Conservation (phyloP, 805 yeast genomes). For the Isabelozyma heimii region DNA sequence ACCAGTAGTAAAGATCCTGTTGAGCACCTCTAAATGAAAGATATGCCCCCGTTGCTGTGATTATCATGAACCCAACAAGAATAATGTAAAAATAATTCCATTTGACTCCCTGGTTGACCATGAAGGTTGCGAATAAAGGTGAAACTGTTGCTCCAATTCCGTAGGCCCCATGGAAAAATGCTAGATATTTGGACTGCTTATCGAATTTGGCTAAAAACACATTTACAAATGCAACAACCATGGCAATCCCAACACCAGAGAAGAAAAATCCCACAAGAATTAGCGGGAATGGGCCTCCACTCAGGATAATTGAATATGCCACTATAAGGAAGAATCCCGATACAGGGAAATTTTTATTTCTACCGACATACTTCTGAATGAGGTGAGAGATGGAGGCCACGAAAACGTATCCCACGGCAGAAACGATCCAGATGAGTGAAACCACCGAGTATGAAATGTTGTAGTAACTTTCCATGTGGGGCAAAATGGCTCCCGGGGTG, state of each 20-base stretch:
- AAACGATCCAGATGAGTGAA: constrained; percentile 25
- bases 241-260: constrained; percentile 19
- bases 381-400: constrained; percentile 22
- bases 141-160: constrained; percentile 25
- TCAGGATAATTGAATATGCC: constrained; percentile 15
- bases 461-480: constrained; percentile 22
- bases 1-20: constrained; percentile 16
- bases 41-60: constrained; percentile 7
- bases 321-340: constrained; percentile 8
- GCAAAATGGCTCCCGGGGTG: constrained; percentile 26
- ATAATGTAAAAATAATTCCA: constrained; percentile 22
- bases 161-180: constrained; percentile 18
- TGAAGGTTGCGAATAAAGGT: constrained; percentile 20
- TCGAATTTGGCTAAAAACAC: constrained; percentile 16
- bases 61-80: constrained; percentile 15
- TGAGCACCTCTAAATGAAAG: constrained; percentile 16
- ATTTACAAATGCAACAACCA: constrained; percentile 17
- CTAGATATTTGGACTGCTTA: constrained; percentile 12
- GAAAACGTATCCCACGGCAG: constrained; percentile 24
- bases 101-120: constrained; percentile 14
- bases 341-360: constrained; percentile 8
- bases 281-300: constrained; percentile 18
- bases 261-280: constrained; percentile 20
- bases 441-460: constrained; percentile 19
- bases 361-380: constrained; percentile 19